Conservation (phyloP, 2,329 filamentous ascomycete genomes). For the Colletotrichum higginsianum region DNA sequence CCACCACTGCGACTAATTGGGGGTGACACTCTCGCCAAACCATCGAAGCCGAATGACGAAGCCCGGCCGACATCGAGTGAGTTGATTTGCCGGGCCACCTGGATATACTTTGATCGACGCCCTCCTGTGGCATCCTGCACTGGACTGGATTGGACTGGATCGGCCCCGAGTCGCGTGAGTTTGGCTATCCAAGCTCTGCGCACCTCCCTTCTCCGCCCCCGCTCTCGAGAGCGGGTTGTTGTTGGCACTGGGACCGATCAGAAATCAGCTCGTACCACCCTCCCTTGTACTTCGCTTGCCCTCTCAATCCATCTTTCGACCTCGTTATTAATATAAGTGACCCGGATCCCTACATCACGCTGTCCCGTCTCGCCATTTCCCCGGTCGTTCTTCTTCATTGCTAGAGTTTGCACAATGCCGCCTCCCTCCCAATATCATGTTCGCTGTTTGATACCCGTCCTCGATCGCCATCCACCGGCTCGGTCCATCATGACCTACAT, state of each 20-base stretch:
- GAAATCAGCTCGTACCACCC: conserved; percentile 19
- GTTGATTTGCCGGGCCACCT: conserved; percentile 31
- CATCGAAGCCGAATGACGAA: conserved; percentile 10
- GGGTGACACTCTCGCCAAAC: conserved; percentile 9
- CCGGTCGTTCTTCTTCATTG: neutral
- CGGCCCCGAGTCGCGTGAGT: neutral
- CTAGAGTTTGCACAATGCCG: neutral
- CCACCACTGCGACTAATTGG: no score
- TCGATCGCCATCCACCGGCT: neutral
- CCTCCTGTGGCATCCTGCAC: neutral
- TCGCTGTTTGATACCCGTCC: neutral
- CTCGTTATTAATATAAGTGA: conserved; percentile 38
- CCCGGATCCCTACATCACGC: conserved; percentile 14
- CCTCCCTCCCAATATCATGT: neutral
- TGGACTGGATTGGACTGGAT: neutral
- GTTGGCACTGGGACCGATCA: neutral
- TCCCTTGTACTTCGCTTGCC: no score
- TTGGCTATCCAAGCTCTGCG: neutral
- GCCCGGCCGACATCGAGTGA: neutral
- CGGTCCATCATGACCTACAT: conserved; percentile 1
- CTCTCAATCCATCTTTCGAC: neutral
- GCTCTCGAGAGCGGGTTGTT: neutral
- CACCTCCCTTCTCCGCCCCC: neutral
- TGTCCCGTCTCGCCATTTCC: rapidly evolving
- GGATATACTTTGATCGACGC: conserved; percentile 13